A percentile compares a stretch with the other conserved stretches of the same genome.
phyloP scores from a whole-genome alignment of 257 asterid species.

The Nicotiana obtusifolia region DNA sequence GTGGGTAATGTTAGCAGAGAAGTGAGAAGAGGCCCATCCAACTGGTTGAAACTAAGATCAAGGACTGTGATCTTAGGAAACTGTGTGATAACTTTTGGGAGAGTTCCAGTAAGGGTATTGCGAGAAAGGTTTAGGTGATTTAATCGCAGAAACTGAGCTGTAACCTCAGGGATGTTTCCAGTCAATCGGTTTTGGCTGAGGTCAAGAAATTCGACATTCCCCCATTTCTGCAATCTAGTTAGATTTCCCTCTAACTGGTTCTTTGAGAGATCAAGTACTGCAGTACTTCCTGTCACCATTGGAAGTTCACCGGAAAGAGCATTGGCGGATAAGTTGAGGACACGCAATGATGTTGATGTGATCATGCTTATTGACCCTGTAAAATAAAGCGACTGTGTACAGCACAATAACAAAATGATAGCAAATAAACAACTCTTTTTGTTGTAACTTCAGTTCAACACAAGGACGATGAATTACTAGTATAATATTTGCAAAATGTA shows the following conservation, averaged over 20 bases:
- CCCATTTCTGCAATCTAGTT: constrained; percentile 73
- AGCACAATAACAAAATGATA: background rate
- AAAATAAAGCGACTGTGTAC: background rate
- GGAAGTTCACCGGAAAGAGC: constrained; percentile 89
- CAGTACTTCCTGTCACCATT: constrained; percentile 64
- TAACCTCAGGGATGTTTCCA: constrained; percentile 69
- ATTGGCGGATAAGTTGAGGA: constrained; percentile 79
- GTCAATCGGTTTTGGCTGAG: constrained; percentile 70
- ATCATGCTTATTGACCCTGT: constrained; percentile 79
- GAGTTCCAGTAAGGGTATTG: constrained; percentile 59
- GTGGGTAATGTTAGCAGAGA: constrained; percentile 56
- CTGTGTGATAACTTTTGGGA: constrained; percentile 53
- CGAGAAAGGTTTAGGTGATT: constrained; percentile 67
- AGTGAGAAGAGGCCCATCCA: constrained; percentile 61
- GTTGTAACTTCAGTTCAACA: background rate
- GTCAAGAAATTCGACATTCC: constrained; percentile 70
- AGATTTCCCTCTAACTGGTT: constrained; percentile 75
- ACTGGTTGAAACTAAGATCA: constrained; percentile 83
- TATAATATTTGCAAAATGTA: background rate
- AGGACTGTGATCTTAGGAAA: constrained; percentile 70
- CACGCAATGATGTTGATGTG: constrained; percentile 64
- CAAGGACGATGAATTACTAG: background rate
- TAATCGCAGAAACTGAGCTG: constrained; percentile 83
- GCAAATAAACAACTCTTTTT: background rate
- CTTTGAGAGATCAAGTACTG: constrained; percentile 60